Percentiles rank a stretch among this genome's conserved stretches.
Conservation (phyloP, 306 rosid genomes). For the Trifolium dubium region DNA sequence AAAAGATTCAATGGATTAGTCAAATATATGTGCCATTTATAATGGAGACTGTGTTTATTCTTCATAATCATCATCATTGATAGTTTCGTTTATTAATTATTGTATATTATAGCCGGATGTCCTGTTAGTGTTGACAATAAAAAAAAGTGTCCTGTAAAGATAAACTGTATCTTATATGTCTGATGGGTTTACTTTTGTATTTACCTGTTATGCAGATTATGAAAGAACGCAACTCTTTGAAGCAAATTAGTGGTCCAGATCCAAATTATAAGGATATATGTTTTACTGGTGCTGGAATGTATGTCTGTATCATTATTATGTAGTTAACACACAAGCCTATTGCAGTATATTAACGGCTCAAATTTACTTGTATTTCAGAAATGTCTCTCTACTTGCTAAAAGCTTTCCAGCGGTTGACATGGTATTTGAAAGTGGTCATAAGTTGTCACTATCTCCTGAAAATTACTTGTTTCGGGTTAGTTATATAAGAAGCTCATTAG, state of each 20-base stretch:
- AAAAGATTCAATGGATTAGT: slow-evolving; percentile 25
- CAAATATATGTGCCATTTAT: slow-evolving; percentile 25
- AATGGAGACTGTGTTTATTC: slow-evolving; percentile 3
- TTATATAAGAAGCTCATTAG: slow-evolving; percentile 31
- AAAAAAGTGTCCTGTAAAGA: slow-evolving; percentile 24
- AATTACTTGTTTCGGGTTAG: slow-evolving; percentile 91
- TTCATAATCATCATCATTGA: slow-evolving; percentile 23
- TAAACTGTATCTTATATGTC: slow-evolving; percentile 16
- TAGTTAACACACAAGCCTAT: slow-evolving; percentile 19
- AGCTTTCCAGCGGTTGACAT: slow-evolving; percentile 88
- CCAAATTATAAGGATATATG: slow-evolving; percentile 84
- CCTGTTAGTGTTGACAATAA: neutral
- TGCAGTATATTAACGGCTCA: slow-evolving; percentile 42
- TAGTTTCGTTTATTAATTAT: slow-evolving; percentile 25
- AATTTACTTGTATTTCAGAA: slow-evolving; percentile 55
- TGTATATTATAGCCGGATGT: slow-evolving; percentile 6
- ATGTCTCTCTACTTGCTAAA: slow-evolving; percentile 62
- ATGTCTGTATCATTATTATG: slow-evolving; percentile 40
- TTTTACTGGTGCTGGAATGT: slow-evolving; percentile 81
- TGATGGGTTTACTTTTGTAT: slow-evolving; percentile 31
- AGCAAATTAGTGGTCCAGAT: slow-evolving; percentile 82
- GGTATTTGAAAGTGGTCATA: slow-evolving; percentile 82
- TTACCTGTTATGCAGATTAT: slow-evolving; percentile 57
- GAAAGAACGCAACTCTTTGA: slow-evolving; percentile 68
- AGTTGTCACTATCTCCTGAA: slow-evolving; percentile 85